Conservation (phyloP, 768 basidiomycete genomes). For the Mycena indigotica region DNA sequence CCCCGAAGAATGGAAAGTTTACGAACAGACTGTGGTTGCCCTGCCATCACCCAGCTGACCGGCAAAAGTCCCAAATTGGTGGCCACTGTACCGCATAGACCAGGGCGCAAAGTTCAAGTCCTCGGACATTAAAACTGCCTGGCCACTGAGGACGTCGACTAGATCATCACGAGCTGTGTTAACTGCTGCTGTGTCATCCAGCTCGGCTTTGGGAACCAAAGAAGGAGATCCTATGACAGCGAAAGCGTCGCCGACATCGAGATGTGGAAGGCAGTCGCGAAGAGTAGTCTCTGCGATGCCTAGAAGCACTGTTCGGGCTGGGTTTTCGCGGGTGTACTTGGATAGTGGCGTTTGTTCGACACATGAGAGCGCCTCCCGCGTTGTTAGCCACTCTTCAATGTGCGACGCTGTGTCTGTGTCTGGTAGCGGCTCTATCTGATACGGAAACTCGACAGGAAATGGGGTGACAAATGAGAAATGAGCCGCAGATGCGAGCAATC, state of each 20-base stretch:
- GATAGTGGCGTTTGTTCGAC: slow-evolving; percentile 42
- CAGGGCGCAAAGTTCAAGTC: slow-evolving; percentile 72
- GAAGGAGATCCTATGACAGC: slow-evolving; percentile 62
- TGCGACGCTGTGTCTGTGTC: slow-evolving; percentile 47
- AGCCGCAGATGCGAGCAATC: slow-evolving; percentile 54
- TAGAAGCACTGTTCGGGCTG: slow-evolving; percentile 54
- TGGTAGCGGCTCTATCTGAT: slow-evolving; percentile 60
- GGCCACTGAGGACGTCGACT: slow-evolving; percentile 80
- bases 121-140: slow-evolving; percentile 65
- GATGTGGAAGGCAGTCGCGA: slow-evolving; percentile 76
- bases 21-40: slow-evolving; percentile 76
- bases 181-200: slow-evolving; percentile 12
- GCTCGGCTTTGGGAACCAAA: slow-evolving; percentile 33
- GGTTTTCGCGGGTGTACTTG: slow-evolving; percentile 56
- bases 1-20: slow-evolving; percentile 1
- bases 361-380: slow-evolving; percentile 54
- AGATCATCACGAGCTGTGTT: slow-evolving; percentile 65
- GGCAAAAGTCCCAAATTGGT: slow-evolving; percentile 73
- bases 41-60: slow-evolving; percentile 96
- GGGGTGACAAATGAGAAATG: slow-evolving; percentile 87
- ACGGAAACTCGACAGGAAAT: slow-evolving; percentile 82
- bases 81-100: slow-evolving; percentile 89
- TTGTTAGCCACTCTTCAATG: slow-evolving; percentile 77
- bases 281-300: slow-evolving; percentile 71
- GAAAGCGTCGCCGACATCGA: slow-evolving; percentile 88